Evolutionary conservation across 2,329 filamentous ascomycete genomes (phyloP).

Genomic region (Alternaria sp.): DNA sequence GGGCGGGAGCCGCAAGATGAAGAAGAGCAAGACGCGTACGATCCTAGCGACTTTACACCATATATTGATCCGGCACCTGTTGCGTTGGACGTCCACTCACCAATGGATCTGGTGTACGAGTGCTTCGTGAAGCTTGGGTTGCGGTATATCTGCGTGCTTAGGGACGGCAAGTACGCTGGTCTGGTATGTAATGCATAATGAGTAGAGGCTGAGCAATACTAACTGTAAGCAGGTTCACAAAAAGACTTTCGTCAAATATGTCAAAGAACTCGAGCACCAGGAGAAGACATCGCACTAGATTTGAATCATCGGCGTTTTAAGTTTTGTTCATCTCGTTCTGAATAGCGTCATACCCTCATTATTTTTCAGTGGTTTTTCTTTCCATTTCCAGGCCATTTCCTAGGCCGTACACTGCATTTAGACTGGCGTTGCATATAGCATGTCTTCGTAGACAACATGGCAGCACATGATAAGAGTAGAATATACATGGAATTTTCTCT

Average conservation of each 20-base stretch:
- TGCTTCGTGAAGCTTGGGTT: slow-evolving; percentile 94
- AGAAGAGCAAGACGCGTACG: slow-evolving; percentile 58
- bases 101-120: slow-evolving; percentile 95
- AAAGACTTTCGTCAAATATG: slow-evolving; percentile 94
- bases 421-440: slow-evolving; percentile 6
- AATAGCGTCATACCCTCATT: slow-evolving; percentile 7
- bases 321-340: background rate
- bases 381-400: background rate
- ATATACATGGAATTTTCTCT: background rate
- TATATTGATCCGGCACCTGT: slow-evolving; percentile 94
- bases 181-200: slow-evolving; percentile 66
- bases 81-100: slow-evolving; percentile 84
- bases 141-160: slow-evolving; percentile 88
- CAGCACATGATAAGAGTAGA: slow-evolving; percentile 1
- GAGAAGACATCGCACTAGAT: slow-evolving; percentile 32
- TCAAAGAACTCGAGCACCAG: slow-evolving; percentile 78
- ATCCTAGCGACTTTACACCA: slow-evolving; percentile 82
- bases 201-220: background rate
- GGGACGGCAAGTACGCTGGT: slow-evolving; percentile 84
- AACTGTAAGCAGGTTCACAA: slow-evolving; percentile 74
- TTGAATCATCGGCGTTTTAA: background rate
- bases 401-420: slow-evolving; percentile 9
- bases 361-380: background rate
- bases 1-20: slow-evolving; percentile 62
- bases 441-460: background rate